Evolutionary conservation across 768 basidiomycete genomes (phyloP).

Genomic region (Asterophora parasitica): DNA sequence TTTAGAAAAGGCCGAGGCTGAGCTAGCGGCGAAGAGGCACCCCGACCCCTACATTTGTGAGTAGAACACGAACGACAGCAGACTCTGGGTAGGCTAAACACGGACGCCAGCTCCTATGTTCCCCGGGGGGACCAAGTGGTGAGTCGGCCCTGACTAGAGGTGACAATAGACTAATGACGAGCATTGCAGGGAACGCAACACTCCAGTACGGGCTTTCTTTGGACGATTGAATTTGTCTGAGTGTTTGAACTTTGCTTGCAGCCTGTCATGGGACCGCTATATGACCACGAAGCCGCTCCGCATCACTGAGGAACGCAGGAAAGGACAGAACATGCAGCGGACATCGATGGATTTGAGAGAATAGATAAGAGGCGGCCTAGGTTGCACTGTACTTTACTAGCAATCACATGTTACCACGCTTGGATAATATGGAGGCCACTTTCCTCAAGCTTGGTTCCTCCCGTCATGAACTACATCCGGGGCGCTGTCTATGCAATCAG

Average conservation of each 20-base stretch:
- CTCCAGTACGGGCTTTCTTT: slow-evolving; percentile 53
- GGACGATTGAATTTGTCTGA: slow-evolving; percentile 13
- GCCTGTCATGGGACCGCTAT: slow-evolving; percentile 61
- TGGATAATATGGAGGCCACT: neutral
- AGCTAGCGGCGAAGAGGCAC: slow-evolving; percentile 62
- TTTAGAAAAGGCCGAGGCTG: slow-evolving; percentile 74
- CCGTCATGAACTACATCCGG: slow-evolving; percentile 79
- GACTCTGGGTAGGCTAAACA: slow-evolving; percentile 4
- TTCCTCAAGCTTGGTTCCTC: slow-evolving; percentile 11
- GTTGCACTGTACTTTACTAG: slow-evolving; percentile 1
- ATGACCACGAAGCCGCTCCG: slow-evolving; percentile 52
- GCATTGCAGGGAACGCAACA: slow-evolving; percentile 68
- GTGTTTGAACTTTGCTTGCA: slow-evolving; percentile 19
- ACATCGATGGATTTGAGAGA: slow-evolving; percentile 6
- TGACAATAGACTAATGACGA: slow-evolving; percentile 15
- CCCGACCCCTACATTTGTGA: slow-evolving; percentile 92
- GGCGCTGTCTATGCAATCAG: slow-evolving; percentile 82
- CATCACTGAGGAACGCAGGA: slow-evolving; percentile 26
- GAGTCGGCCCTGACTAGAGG: slow-evolving; percentile 25
- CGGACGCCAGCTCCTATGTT: slow-evolving; percentile 59
- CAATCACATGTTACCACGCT: slow-evolving; percentile 17
- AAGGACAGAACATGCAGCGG: neutral
- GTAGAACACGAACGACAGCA: slow-evolving; percentile 27
- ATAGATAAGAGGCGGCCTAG: neutral
- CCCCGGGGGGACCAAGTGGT: slow-evolving; percentile 97